Percentiles rank a stretch among this genome's conserved stretches.
These are phyloP conservation scores for Rhizopogon roseolus DNA, from an alignment of 768 basidiomycete genomes.

Conservation along the genomic window DNA sequence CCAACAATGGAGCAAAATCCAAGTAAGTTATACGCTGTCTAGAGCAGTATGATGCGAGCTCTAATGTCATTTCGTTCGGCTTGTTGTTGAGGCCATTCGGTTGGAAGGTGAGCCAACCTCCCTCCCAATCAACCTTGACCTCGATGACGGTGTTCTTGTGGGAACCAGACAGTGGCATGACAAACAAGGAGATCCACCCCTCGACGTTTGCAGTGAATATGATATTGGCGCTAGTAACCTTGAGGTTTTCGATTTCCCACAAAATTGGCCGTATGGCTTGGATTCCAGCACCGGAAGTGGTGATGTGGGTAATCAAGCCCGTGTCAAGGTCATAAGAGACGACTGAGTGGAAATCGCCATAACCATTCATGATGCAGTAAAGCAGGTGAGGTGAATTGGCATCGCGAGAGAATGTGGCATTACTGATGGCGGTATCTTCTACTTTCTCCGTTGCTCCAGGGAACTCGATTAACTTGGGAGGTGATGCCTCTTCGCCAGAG, in stretches of 20 bases:
- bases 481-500: conserved; percentile 18
- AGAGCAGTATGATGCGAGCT: conserved; percentile 27
- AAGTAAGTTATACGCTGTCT: conserved; percentile 19
- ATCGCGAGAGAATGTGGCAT: conserved; percentile 27
- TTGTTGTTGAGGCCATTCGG: conserved; percentile 29
- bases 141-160: conserved; percentile 26
- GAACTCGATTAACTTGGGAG: conserved; percentile 26
- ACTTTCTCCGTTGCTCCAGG: conserved; percentile 30
- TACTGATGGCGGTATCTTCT: conserved; percentile 15
- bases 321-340: conserved; percentile 28
- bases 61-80: conserved; percentile 28
- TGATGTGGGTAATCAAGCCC: conserved; percentile 30
- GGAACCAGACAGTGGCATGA: conserved; percentile 25
- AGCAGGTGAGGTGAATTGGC: conserved; percentile 21
- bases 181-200: conserved; percentile 29
- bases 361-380: conserved; percentile 33
- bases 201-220: conserved; percentile 35
- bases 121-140: conserved; percentile 25
- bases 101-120: conserved; percentile 25
- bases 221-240: conserved; percentile 21
- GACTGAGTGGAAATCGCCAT: conserved; percentile 34
- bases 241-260: conserved; percentile 26
- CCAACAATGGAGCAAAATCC: conserved; percentile 22
- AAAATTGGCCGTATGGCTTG: conserved; percentile 30
- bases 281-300: conserved; percentile 27